phyloP scores from a whole-genome alignment of 352 stramenopile genomes.

The Blastocystis sp. region DNA sequence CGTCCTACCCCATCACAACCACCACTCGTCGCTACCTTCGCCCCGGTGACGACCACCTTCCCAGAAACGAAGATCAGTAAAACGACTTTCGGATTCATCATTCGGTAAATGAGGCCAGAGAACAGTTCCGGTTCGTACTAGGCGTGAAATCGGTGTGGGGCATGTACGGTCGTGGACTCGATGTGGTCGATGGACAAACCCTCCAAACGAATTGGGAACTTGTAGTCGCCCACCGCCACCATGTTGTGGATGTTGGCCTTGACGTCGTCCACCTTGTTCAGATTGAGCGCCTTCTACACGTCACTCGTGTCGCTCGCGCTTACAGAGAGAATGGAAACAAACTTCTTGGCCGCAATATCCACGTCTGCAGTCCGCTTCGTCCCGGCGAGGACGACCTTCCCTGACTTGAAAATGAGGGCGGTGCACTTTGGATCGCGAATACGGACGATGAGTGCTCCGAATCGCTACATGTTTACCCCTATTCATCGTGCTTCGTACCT shows the following conservation, averaged over 20 bases:
- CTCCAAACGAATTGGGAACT: conserved; percentile 97
- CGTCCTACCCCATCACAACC: neutral
- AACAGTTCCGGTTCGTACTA: conserved; percentile 99
- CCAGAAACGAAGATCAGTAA: conserved; percentile 98
- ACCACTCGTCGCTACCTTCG: conserved; percentile 78
- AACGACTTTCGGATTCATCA: conserved; percentile 95
- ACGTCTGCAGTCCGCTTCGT: conserved; percentile 79
- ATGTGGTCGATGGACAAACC: conserved; percentile 81
- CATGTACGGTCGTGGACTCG: conserved; percentile 53
- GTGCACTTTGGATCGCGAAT: conserved; percentile 94
- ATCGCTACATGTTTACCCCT: conserved; percentile 80
- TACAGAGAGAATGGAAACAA: conserved; percentile 79
- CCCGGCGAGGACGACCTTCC: conserved; percentile 83
- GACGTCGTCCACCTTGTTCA: conserved; percentile 79
- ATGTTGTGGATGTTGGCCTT: conserved; percentile 96
- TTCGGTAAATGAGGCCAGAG: conserved; percentile 96
- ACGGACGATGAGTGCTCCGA: conserved; percentile 92
- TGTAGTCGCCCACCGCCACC: conserved; percentile 93
- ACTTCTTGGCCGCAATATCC: conserved; percentile 77
- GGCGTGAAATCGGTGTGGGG: conserved; percentile 89
- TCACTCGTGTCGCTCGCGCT: conserved; percentile 27
- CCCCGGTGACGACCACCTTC: conserved; percentile 94
- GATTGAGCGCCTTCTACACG: conserved; percentile 46
- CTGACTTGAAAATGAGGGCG: conserved; percentile 94
- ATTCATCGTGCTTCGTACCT: conserved; percentile 79